Percentiles rank a stretch among this genome's conserved stretches.
Conservation (phyloP, 768 basidiomycete genomes). For the Panellus pusillus region DNA sequence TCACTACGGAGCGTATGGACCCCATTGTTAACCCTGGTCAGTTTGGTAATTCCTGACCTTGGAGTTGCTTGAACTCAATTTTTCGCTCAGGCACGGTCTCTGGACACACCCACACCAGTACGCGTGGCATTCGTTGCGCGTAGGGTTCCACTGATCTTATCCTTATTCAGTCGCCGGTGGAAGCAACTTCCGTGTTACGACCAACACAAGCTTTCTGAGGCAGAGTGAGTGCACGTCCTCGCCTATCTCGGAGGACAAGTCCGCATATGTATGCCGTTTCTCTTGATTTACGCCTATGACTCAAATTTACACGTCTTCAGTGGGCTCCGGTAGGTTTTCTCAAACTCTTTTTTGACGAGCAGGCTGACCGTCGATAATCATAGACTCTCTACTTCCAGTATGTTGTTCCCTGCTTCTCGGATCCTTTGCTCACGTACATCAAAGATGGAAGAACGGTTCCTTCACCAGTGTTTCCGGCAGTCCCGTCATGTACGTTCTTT, state of each 20-base stretch:
- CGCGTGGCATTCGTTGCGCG: neutral
- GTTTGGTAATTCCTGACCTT: neutral
- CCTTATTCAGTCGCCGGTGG: conserved; percentile 46
- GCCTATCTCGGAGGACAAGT: conserved; percentile 55
- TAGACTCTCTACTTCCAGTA: conserved; percentile 55
- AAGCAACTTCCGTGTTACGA: conserved; percentile 47
- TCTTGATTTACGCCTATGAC: neutral
- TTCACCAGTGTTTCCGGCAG: conserved; percentile 40
- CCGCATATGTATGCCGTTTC: conserved; percentile 41
- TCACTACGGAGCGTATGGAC: conserved; percentile 51
- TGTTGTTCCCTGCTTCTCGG: conserved; percentile 12
- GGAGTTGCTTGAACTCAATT: neutral
- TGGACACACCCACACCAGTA: conserved; percentile 44
- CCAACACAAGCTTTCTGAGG: conserved; percentile 41
- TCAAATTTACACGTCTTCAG: neutral
- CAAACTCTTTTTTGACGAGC: neutral
- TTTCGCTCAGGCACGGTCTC: conserved; percentile 36
- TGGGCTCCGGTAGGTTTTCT: conserved; percentile 16
- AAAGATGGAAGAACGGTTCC: conserved; percentile 48
- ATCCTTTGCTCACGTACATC: neutral
- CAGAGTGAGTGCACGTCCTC: conserved; percentile 53
- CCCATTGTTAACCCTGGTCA: conserved; percentile 44
- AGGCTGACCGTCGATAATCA: conserved; percentile 14
- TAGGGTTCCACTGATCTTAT: neutral
- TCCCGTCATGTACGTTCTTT: conserved; percentile 33